Evolutionary conservation across 345 rosid genomes (phyloP).

Genomic region (Clausena lansium): DNA sequence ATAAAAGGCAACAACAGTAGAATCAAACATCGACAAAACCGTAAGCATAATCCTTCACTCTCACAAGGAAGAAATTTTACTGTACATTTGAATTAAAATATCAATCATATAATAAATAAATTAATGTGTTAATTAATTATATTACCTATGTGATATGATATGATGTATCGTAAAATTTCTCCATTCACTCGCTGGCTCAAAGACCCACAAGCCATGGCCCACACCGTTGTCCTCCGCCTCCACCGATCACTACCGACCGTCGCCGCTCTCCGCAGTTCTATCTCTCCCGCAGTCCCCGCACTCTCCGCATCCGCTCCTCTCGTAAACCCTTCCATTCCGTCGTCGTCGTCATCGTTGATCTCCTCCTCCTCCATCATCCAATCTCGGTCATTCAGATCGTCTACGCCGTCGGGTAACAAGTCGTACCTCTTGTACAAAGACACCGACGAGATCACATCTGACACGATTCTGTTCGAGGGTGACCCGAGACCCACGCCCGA

Average conservation of each 20-base stretch:
- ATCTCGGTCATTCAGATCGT: conserved; percentile 30
- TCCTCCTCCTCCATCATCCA: conserved; percentile 16
- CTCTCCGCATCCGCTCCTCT: neutral
- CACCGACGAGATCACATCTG: conserved; percentile 70
- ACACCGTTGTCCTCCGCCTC: conserved; percentile 36
- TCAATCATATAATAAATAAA: too few relatives aligned
- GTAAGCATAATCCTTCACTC: too few relatives aligned
- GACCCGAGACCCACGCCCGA: conserved; percentile 48
- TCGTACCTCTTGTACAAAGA: conserved; percentile 48
- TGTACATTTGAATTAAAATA: too few relatives aligned
- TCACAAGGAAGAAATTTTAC: too few relatives aligned
- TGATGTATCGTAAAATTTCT: neutral
- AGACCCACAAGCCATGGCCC: conserved; percentile 33
- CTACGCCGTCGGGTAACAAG: conserved; percentile 15
- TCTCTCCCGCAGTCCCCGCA: conserved; percentile 15
- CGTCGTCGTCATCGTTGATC: conserved; percentile 5
- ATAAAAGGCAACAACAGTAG: too few relatives aligned
- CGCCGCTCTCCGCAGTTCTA: conserved; percentile 11
- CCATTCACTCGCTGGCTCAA: neutral
- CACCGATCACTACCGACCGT: conserved; percentile 49
- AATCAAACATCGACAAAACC: too few relatives aligned
- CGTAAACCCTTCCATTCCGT: neutral
- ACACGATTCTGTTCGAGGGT: conserved; percentile 75
- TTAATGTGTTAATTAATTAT: too few relatives aligned
- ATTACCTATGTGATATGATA: too few relatives aligned